Evolutionary conservation across 1,284 basidiomycete species (phyloP).

Genomic region (Anthracocystis panici-leucophaei): DNA sequence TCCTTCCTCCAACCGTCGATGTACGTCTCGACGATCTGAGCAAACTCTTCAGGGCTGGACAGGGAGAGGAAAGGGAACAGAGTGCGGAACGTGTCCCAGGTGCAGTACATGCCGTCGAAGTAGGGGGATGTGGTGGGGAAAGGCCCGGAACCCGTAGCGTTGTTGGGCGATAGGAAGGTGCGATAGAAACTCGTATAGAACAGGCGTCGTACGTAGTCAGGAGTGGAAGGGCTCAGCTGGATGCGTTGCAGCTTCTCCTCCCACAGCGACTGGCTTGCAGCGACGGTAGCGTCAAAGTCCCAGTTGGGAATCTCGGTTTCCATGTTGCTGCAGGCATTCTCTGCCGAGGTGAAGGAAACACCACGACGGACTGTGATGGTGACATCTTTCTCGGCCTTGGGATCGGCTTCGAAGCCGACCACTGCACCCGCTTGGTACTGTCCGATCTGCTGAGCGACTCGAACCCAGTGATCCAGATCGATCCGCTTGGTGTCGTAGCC

Average conservation of each 20-base stretch:
- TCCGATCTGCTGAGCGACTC: slow-evolving; percentile 42
- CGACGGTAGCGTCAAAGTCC: slow-evolving; percentile 50
- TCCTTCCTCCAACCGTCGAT: slow-evolving; percentile 62
- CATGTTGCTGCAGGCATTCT: slow-evolving; percentile 60
- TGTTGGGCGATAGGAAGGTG: slow-evolving; percentile 64
- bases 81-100: slow-evolving; percentile 57
- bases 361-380: slow-evolving; percentile 55
- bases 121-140: slow-evolving; percentile 43
- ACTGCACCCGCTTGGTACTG: slow-evolving; percentile 59
- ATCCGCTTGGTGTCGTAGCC: slow-evolving; percentile 54
- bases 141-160: slow-evolving; percentile 51
- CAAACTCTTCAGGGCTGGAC: slow-evolving; percentile 53
- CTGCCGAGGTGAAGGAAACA: slow-evolving; percentile 53
- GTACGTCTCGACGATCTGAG: slow-evolving; percentile 61
- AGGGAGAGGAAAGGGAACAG: slow-evolving; percentile 61
- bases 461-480: slow-evolving; percentile 42
- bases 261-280: slow-evolving; percentile 45
- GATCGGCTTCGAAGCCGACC: slow-evolving; percentile 31
- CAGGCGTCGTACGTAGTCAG: slow-evolving; percentile 48
- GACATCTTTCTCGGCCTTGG: slow-evolving; percentile 14
- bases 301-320: slow-evolving; percentile 54
- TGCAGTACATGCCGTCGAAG: slow-evolving; percentile 61
- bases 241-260: slow-evolving; percentile 61
- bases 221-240: slow-evolving; percentile 49
- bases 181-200: slow-evolving; percentile 64